These are phyloP conservation scores for Carallia brachiata DNA, from an alignment of 345 rosid species.

Conservation along the genomic window DNA sequence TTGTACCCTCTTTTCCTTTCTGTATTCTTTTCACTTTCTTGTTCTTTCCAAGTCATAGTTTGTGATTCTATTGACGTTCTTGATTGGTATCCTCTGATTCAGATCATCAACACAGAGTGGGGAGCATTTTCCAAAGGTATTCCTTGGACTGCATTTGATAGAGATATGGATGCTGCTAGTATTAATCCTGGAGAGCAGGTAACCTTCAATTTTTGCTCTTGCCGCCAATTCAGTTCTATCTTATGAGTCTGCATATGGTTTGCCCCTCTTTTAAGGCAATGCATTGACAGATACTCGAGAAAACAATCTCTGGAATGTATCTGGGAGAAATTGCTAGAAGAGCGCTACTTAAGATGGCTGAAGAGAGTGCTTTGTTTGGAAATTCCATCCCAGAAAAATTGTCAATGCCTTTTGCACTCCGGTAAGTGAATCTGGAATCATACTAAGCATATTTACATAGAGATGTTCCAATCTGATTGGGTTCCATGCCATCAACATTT, in stretches of 20 bases:
- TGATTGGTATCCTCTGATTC: constrained; percentile 18
- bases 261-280: neutral
- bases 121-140: constrained; percentile 77
- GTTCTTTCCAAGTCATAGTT: neutral
- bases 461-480: neutral
- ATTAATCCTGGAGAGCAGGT: constrained; percentile 91
- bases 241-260: neutral
- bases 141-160: constrained; percentile 63
- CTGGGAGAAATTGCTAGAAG: constrained; percentile 82
- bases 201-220: constrained; percentile 14
- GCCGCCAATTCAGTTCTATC: neutral
- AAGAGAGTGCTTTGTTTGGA: constrained; percentile 58
- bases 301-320: constrained; percentile 93
- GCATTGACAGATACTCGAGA: constrained; percentile 65
- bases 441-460: neutral
- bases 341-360: constrained; percentile 56
- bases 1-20: neutral
- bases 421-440: constrained; percentile 30
- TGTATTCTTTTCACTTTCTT: neutral
- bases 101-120: constrained; percentile 89
- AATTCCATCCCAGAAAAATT: constrained; percentile 42
- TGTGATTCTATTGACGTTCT: neutral
- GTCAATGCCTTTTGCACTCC: constrained; percentile 45
- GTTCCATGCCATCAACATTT: neutral
- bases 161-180: constrained; percentile 71